Conservation (phyloP, 306 rosid genomes). For the Vigna reflexopilosa region DNA sequence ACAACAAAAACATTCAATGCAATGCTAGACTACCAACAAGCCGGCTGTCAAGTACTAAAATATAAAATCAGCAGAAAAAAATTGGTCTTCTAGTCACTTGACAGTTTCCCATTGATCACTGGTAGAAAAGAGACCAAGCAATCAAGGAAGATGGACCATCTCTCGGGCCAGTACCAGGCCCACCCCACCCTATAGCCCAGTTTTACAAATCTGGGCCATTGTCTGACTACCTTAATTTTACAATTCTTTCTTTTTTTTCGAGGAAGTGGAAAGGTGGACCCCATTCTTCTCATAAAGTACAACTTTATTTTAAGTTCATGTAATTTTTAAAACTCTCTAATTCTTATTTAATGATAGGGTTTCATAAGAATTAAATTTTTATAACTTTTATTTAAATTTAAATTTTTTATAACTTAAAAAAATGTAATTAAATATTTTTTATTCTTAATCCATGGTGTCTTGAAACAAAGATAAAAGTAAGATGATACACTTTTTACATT, state of each 20-base stretch:
- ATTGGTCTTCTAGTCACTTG: neutral
- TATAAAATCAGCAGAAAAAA: neutral
- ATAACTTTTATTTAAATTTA: too few species aligned
- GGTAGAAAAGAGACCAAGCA: neutral
- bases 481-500: too few species aligned
- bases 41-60: neutral
- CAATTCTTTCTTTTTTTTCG: too few species aligned
- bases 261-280: neutral
- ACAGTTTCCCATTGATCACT: neutral
- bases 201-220: neutral
- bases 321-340: too few species aligned
- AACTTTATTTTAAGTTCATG: too few species aligned
- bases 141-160: neutral
- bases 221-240: too few species aligned
- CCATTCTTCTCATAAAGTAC: neutral
- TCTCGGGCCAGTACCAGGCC: neutral
- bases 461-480: too few species aligned
- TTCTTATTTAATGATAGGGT: too few species aligned
- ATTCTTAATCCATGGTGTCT: too few species aligned
- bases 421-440: too few species aligned
- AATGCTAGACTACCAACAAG: neutral
- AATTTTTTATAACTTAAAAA: too few species aligned
- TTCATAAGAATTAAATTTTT: too few species aligned
- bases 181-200: neutral
- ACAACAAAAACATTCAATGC: neutral